Evolutionary conservation across 2,329 filamentous ascomycete species (phyloP).

Genomic region (Aspergillus udagawae): DNA sequence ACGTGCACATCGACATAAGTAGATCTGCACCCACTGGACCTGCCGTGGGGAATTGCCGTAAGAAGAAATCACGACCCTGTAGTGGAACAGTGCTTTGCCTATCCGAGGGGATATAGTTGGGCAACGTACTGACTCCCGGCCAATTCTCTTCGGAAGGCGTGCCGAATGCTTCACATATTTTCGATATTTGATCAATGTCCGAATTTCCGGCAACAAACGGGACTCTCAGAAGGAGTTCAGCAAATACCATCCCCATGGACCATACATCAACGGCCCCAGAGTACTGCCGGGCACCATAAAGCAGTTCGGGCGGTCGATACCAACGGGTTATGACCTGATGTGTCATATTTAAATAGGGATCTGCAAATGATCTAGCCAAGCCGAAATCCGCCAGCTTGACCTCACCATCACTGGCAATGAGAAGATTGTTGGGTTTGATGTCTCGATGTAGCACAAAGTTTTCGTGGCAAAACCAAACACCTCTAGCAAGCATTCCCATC

Average conservation of each 20-base stretch:
- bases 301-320: constrained; percentile 91
- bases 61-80: constrained; percentile 67
- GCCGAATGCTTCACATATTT: constrained; percentile 81
- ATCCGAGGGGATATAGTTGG: constrained; percentile 71
- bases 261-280: constrained; percentile 88
- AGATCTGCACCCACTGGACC: constrained; percentile 82
- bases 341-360: constrained; percentile 86
- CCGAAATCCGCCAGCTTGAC: constrained; percentile 98
- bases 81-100: constrained; percentile 53
- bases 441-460: constrained; percentile 93
- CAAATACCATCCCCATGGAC: constrained; percentile 89
- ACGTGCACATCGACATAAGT: constrained; percentile 74
- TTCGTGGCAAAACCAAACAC: constrained; percentile 94
- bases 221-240: constrained; percentile 77
- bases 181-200: constrained; percentile 79
- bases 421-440: constrained; percentile 97
- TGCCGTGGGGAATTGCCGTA: constrained; percentile 71
- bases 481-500: constrained; percentile 95
- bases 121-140: constrained; percentile 81
- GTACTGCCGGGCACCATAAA: constrained; percentile 88
- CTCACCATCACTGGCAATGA: constrained; percentile 88
- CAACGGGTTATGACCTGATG: constrained; percentile 93
- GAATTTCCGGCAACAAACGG: constrained; percentile 81
- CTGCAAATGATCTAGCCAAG: constrained; percentile 82
- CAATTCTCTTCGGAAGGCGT: constrained; percentile 92